Evolutionary conservation across 441 rosid genomes (phyloP), one percentile per base, ranked within the genome.

Genomic region (Populus hybrid): DNA sequence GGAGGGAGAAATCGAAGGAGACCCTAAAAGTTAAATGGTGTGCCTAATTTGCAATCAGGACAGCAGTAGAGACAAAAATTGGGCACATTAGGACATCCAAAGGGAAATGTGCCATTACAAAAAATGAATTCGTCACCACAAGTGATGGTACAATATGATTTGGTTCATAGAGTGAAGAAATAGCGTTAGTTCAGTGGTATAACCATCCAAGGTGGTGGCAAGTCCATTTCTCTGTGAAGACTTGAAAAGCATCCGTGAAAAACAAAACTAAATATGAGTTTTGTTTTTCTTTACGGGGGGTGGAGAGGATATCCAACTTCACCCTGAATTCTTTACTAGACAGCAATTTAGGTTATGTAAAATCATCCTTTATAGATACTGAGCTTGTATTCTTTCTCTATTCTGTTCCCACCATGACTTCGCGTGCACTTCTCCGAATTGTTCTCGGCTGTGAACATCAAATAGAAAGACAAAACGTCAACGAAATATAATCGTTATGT

Each of bases 361-460:
- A 53, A n/a, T 63, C 71, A n/a, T 72, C 10, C 69, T 75, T 85
- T 86, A 95, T 79, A 96, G 92, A 84, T 96, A 96, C 75, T 92
- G 98, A 81, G 89, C 72, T 86, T 96, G 99, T 92, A 96, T 96
- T 85, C 99, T 92, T 68, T 92, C 99, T 81, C 98, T 90, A 86
- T 96, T 96, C 87, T 94, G 91, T 81, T 94, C 99, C 99, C 99
- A 96, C 99, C 99, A 96, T 30, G 66, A 76, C 89, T 94, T 96
- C 21, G 99, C 99, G 6, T 93, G 89, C 80, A 91, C 94, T 84
- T 94, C 98, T 69, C 97, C 99, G 23, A 96, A 96, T 78, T 76
- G 86, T 86, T 96, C 99, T 0, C 99, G 97, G 87, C 99, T 96
- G 91, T 78, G 35, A 23, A 65, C 28, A 16, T 66, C 4, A 1